Percentiles rank a stretch among this genome's conserved stretches.
These are phyloP conservation scores for Chrysanthemum makinoi DNA, from an alignment of 129 eudicot species.

Conservation along the genomic window DNA sequence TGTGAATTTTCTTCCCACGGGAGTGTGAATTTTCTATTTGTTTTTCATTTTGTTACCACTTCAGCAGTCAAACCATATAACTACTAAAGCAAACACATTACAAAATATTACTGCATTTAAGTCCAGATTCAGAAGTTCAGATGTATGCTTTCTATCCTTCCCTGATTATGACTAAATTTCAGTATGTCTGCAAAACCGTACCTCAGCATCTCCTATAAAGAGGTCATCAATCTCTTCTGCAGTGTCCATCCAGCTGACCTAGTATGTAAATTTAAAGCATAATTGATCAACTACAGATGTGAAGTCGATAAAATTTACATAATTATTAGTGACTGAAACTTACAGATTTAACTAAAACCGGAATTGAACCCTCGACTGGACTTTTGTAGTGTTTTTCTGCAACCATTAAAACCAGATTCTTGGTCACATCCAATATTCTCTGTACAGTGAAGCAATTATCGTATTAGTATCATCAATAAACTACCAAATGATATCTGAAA, in stretches of 20 bases:
- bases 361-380: conserved; percentile 55
- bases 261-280: conserved; percentile 13
- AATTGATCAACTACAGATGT: conserved; percentile 2
- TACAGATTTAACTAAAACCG: conserved; percentile 59
- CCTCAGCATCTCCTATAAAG: conserved; percentile 48
- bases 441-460: conserved; percentile 24
- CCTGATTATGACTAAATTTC: not conserved
- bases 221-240: conserved; percentile 50
- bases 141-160: too few species aligned
- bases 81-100: too few species aligned
- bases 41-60: too few species aligned
- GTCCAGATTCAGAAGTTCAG: too few species aligned
- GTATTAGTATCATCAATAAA: conserved; percentile 34
- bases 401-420: conserved; percentile 47
- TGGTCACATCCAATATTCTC: conserved; percentile 45
- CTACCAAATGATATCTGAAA: conserved; percentile 10
- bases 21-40: not conserved
- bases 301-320: conserved; percentile 1
- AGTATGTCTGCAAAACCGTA: conserved; percentile 20
- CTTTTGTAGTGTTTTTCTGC: conserved; percentile 47
- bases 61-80: too few species aligned
- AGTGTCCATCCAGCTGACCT: conserved; percentile 46
- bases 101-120: too few species aligned
- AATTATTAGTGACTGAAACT: conserved; percentile 25
- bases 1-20: conserved; percentile 2